Evolutionary conservation across 257 asterid genomes (phyloP), one percentile per base, ranked within the genome.

Genomic region (Anisodus tanguticus): DNA sequence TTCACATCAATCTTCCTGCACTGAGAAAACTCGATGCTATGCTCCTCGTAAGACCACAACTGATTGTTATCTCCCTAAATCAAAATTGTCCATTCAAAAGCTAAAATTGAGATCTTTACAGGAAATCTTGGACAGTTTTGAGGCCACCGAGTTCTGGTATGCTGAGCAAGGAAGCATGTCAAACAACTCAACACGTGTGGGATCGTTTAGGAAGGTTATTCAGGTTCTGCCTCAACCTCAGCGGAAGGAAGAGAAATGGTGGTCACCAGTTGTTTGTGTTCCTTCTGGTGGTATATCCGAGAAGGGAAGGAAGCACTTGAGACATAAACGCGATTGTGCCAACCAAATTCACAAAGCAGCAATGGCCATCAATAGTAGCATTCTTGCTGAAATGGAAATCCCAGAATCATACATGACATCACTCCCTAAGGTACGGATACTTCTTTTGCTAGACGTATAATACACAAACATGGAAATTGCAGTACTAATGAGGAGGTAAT

Each of bases 331-430:
- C 0, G 93, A 92, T 26, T 87, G 92, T n/a, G 94, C 99, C 26
- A 90, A 89, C 90, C 99, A 97, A 85, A 92, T 97, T 55, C 97
- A 92, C 88, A 95, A 93, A 87, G 99, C 99, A 19, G 95, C 99
- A 8, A 95, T 91, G 97, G 97, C 97, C 0, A 92, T 95, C 79
- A 97, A 97, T 86, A 89, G 87, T 47, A 84, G 89, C 70, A 90
- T 93, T 87, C 95, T 95, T 79, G 85, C 98, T 41, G 99, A 97
- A 59, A 93, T 97, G 97, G 92, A 90, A 54, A 89, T 93, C 47
- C 99, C 98, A 45, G 97, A 97, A 53, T 91, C 97, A 4, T 93
- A 92, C 91, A 84, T 90, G 87, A 88, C 91, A 26, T 89, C 98
- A 26, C 97, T 95, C 84, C 98, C 99, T 10, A 97, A 95, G 98